Evolutionary conservation across 805 yeast genomes (phyloP), one percentile per base, ranked within the genome.

Genomic region (Grigorovia humatica): DNA sequence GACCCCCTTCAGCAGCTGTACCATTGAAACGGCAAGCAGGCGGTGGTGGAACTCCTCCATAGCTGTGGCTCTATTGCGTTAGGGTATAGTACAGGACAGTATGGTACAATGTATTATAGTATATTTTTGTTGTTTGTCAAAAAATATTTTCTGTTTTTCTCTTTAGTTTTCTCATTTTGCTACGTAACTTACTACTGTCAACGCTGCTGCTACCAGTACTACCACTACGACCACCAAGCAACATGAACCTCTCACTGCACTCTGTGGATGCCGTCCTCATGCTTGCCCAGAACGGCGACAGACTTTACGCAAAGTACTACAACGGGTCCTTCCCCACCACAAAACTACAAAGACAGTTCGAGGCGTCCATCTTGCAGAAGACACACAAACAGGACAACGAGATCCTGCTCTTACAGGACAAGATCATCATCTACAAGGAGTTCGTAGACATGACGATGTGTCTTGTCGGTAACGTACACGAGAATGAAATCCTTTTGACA

Each of bases 291-390:
- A 84, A 83, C 51, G 96, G 96, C 15, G 77, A 81, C 51, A 74
- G 98, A 59, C 70, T 93, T 43, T 85, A 79, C 62, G 83, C 96
- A 56, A 90, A 90, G 64, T 93, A 91, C 74, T 91, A 84, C 72
- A 46, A 46, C 35, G 43, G 38, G 20, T 41, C 48, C 12, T 15
- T 23, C n/a, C 58, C 59, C 38, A 57, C 64, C 12, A 48, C 59
- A 7, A 80, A 81, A 64, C 81, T 81, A 57, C 97, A 93, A 70
- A 71, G 74, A 52, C 74, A 80, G 51, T 93, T 91, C 66, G 99
- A 93, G 70, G 71, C 78, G 57, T 74, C 77, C 4, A 70, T 93
- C 43, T 83, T 83, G 61, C 66, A 70, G 46, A 93, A 90, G 69
- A 83, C 95, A n/a, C 78, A 78, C 68, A 87, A 88, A 62, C 82